phyloP scores from a whole-genome alignment of 495 filamentous ascomycete species.

The Podospora fimiseda region DNA sequence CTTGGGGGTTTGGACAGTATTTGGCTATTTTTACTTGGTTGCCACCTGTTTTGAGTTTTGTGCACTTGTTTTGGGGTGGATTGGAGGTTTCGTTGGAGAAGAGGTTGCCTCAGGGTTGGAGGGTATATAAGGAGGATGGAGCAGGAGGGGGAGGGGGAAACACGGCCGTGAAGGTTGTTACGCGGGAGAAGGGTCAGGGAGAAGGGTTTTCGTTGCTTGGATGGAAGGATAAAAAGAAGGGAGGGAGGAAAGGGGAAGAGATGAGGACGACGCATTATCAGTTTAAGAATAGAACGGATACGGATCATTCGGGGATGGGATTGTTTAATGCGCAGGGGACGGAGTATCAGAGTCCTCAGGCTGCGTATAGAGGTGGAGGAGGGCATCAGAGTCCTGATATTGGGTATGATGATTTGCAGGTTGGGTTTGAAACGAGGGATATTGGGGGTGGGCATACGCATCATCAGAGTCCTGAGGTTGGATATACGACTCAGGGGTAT shows the following conservation, averaged over 20 bases:
- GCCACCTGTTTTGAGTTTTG: conserved; percentile 15
- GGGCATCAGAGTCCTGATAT: too few relatives aligned
- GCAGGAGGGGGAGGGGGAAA: neutral
- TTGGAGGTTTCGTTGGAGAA: conserved; percentile 6
- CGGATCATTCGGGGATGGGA: too few relatives aligned
- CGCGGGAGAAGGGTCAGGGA: neutral
- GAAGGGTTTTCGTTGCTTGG: neutral
- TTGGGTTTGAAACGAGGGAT: too few relatives aligned
- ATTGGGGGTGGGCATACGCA: too few relatives aligned
- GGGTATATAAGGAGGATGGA: neutral
- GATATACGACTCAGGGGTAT: neutral
- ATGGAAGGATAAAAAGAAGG: neutral
- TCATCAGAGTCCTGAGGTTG: neutral
- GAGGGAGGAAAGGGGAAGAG: neutral
- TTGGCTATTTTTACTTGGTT: conserved; percentile 18
- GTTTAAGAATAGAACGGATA: neutral
- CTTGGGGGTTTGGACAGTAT: conserved; percentile 21
- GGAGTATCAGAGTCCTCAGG: too few relatives aligned
- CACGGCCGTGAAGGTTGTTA: neutral
- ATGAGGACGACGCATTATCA: neutral
- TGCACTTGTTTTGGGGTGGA: conserved; percentile 6
- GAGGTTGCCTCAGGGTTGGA: conserved; percentile 7
- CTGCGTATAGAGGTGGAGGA: too few relatives aligned
- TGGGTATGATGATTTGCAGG: too few relatives aligned
- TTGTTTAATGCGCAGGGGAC: too few relatives aligned